These are phyloP conservation scores for Maudiozyma serrabonitensis DNA, from an alignment of 805 yeast species.

Conservation along the genomic window DNA sequence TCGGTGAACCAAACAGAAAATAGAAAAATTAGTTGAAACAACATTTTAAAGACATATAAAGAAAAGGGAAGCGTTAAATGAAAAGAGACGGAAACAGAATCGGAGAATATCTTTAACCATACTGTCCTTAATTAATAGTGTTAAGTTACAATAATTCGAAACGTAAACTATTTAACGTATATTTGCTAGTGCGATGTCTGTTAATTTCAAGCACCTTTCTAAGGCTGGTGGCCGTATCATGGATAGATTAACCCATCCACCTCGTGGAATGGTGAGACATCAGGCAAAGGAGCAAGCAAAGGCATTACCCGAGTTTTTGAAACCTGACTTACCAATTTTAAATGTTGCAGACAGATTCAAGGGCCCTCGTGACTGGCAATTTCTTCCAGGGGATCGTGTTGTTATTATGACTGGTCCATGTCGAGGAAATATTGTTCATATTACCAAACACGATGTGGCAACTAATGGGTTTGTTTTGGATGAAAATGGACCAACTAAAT, in stretches of 20 bases:
- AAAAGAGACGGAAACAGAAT: no score
- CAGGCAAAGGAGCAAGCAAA: constrained; percentile 24
- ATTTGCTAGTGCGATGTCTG: constrained; percentile 2
- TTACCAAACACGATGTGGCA: constrained; percentile 48
- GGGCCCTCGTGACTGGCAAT: constrained; percentile 45
- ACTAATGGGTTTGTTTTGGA: constrained; percentile 56
- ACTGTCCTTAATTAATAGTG: no score
- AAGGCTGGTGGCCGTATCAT: constrained; percentile 32
- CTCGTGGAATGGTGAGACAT: constrained; percentile 24
- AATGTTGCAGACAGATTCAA: constrained; percentile 28
- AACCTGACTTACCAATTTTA: constrained; percentile 27
- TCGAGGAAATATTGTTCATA: constrained; percentile 65
- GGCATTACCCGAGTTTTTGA: constrained; percentile 31
- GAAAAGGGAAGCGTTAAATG: no score
- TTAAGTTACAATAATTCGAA: no score
- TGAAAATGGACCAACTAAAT: constrained; percentile 57
- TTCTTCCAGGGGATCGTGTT: constrained; percentile 68
- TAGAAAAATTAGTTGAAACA: no score
- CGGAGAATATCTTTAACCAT: no score
- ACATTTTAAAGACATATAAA: no score
- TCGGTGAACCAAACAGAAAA: background rate
- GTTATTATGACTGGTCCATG: constrained; percentile 59
- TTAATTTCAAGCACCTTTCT: constrained; percentile 23
- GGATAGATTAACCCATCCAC: constrained; percentile 24
- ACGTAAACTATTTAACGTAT: no score